Conservation (phyloP, 208 protist genomes). For the Acanthamoeba triangularis region DNA sequence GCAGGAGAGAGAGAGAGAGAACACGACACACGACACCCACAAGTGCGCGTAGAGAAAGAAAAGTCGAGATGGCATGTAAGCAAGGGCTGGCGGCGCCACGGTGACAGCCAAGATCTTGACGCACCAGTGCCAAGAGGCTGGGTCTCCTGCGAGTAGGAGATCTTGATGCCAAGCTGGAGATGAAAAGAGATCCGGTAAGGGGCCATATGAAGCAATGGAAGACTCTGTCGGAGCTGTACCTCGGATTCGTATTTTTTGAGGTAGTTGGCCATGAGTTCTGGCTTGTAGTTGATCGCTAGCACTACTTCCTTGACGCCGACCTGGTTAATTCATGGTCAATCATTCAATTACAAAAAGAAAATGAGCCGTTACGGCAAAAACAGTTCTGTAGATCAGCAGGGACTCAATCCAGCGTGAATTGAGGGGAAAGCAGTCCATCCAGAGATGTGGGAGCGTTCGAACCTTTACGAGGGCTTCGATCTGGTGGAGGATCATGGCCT, state of each 20-base stretch:
- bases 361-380: background rate
- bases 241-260: conserved; percentile 93
- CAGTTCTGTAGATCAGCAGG: background rate
- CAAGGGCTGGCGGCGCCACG: background rate
- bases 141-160: conserved; percentile 97
- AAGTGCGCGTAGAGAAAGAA: background rate
- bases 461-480: conserved; percentile 97
- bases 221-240: conserved; percentile 65
- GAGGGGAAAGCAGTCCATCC: conserved; percentile 77
- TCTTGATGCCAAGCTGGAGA: conserved; percentile 95
- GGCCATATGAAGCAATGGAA: background rate
- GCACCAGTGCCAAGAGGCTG: conserved; percentile 96
- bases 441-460: conserved; percentile 47
- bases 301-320: conserved; percentile 96
- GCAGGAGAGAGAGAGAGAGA: background rate
- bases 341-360: conserved; percentile 5
- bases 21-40: background rate
- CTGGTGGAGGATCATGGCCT: conserved; percentile 98
- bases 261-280: conserved; percentile 96
- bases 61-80: background rate
- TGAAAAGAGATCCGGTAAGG: background rate
- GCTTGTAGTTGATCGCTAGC: conserved; percentile 97
- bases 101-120: background rate
- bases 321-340: conserved; percentile 68
- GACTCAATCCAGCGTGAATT: background rate